Percentiles rank a stretch among this genome's conserved stretches.
These are phyloP conservation scores for Penicillium sp. DNA, from an alignment of 2,329 filamentous ascomycete genomes.

Conservation along the genomic window DNA sequence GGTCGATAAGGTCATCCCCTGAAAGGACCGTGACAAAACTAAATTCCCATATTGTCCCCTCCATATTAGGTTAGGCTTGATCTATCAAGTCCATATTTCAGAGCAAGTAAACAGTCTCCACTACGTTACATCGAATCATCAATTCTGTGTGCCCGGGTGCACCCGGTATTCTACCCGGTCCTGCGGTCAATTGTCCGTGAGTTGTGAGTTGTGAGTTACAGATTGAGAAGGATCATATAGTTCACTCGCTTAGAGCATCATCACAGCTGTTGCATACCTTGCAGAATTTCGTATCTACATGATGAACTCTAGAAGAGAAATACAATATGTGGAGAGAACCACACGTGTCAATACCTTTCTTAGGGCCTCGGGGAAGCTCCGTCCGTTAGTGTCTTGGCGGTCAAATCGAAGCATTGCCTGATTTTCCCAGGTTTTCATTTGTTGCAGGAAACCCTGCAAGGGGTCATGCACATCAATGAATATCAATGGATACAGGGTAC, in stretches of 20 bases:
- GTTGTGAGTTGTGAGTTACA: neutral
- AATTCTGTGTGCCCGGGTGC: neutral
- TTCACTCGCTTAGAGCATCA: neutral
- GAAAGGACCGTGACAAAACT: neutral
- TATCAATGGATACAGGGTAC: neutral
- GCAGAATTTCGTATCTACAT: neutral
- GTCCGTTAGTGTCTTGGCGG: neutral
- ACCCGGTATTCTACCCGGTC: neutral
- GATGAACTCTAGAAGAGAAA: too few relatives aligned
- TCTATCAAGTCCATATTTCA: neutral
- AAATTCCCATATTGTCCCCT: neutral
- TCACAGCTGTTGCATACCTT: neutral
- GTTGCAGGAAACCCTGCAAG: neutral
- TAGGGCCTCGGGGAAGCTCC: neutral
- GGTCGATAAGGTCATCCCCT: neutral
- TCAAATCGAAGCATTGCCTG: neutral
- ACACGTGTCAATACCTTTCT: neutral
- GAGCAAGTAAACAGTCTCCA: neutral
- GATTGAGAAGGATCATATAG: neutral
- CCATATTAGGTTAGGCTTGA: neutral
- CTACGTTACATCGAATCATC: neutral
- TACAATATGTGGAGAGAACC: neutral
- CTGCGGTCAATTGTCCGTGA: neutral
- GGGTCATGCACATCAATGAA: neutral
- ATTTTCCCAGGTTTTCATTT: neutral